Evolutionary conservation across 148 eudicot genomes (phyloP).

Genomic region (Amaranthus cruentus): DNA sequence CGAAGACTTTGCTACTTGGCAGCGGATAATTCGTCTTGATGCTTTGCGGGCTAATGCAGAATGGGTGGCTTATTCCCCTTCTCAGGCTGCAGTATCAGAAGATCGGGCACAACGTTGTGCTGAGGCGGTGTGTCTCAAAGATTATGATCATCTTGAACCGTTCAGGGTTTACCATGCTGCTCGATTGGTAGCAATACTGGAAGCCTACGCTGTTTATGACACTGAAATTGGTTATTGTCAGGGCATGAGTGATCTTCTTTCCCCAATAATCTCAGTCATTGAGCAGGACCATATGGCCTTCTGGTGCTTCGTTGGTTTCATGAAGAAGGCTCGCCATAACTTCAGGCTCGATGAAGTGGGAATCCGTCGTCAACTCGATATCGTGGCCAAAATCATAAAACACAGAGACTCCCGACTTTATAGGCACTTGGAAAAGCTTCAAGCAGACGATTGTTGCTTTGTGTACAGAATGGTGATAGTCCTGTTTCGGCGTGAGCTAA

Average conservation of each 20-base stretch:
- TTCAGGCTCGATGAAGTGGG: constrained; percentile 95
- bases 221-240: constrained; percentile 96
- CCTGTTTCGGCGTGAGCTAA: constrained; percentile 79
- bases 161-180: constrained; percentile 84
- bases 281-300: constrained; percentile 86
- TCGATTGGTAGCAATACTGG: constrained; percentile 82
- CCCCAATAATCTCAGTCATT: constrained; percentile 77
- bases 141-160: constrained; percentile 77
- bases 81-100: constrained; percentile 62
- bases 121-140: constrained; percentile 72
- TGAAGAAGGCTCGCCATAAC: constrained; percentile 95
- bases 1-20: constrained; percentile 91
- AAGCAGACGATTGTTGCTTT: constrained; percentile 96
- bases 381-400: constrained; percentile 81
- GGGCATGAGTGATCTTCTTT: constrained; percentile 97
- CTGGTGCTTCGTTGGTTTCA: constrained; percentile 98
- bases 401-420: constrained; percentile 86
- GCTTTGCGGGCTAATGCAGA: constrained; percentile 90
- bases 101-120: constrained; percentile 67
- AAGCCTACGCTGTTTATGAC: constrained; percentile 91
- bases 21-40: constrained; percentile 87
- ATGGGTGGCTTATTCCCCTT: constrained; percentile 56
- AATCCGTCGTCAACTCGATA: constrained; percentile 71
- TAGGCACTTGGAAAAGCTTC: constrained; percentile 79
- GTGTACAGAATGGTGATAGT: constrained; percentile 99